Evolutionary conservation across 257 asterid genomes (phyloP), one percentile per base, ranked within the genome.

Genomic region (Solanum corneliomulleri): DNA sequence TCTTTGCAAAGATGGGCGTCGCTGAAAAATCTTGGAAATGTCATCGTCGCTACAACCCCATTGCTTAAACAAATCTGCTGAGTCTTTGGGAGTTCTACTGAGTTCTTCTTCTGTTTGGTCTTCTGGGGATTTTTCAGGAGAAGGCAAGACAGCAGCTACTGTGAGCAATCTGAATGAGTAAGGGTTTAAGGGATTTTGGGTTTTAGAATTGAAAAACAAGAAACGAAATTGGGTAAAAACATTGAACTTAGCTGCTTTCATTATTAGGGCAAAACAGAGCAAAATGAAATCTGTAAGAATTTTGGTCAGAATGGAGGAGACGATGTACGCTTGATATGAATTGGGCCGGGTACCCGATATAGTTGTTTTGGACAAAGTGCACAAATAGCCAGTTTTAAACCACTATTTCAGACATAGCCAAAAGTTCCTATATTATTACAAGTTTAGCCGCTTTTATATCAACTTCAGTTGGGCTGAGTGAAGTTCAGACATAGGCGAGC

Each of bases 11-110:
- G 94, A 94, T 33, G 98, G 93, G 13, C 92, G 92, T 0, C 98
- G 93, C 78, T 58, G 58, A 70, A 95, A 94, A 33, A 94, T 92
- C 89, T 87, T 90, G 89, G 94, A 88, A 82, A 95, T 85, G 64
- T 94, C 98, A 47, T 69, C 85, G 69, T 93, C 97, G 60, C 88
- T 87, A 58, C 98, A 95, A 69, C 97, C 98, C 97, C 95, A 92
- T 86, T 88, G 88, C 89, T 91, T 91, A 77, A 95, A 89, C 49
- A 93, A 81, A 58, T 89, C 89, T 35, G 93, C 62, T 56, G 94
- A 37, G 58, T 94, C 93, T 76, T 77, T 86, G 13, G 85, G 64
- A 85, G 81, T 87, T 82, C 77, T 88, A 52, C 25, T 72, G 76
- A 11, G 71, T 31, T 41, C 86, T 31, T 41, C 87, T 31, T 83